Base-by-base conservation (phyloP, 768 basidiomycete species). In the Suillus plorans region DNA sequence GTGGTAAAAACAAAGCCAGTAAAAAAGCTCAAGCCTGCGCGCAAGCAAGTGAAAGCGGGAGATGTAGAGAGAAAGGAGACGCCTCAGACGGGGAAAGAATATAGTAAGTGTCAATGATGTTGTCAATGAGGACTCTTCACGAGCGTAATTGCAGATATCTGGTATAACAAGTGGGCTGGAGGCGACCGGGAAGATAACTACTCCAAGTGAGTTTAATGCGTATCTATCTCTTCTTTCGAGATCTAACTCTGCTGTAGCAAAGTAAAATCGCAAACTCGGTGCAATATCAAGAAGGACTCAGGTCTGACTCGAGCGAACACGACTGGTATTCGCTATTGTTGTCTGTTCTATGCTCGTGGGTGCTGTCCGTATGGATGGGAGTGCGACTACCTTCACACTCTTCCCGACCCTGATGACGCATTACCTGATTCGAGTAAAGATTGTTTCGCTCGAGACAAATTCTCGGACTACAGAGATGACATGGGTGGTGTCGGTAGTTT, bases 91-190 rank as follows among this genome's bases (percentile, higher is more conserved):
- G 95, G 95, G 58, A 97, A 97, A 76, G 95, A 97, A 75, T 97
- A 97, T 80, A 98, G 95, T 96, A 70, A 71, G 91, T 86, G 61
- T 25, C 42, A 63, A 36, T 10, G 37, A 31, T 36, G 44, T 62
- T 55, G 53, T n/a, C 39, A 18, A 10, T 14, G 9, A 25, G 9
- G 60, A 55, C 9, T 44, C 67, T 72, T 41, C 69, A 55, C 28
- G 20, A 5, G 37, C 59, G 69, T 61, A 41, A 68, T 68, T 68
- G 50, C 65, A 92, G 92, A 99, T 78, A 92, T 97, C 60, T 99
- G 97, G 97, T 99, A 97, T 76, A 95, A 98, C 78, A 97, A 97
- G 80, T 99, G 97, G 97, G 97, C 97, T n/a, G 97, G 97, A 62
- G 97, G 97, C 63, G 97, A 99, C 75, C 87, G 94, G 37, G 97